Conservation (phyloP, 345 rosid genomes). For the Syzygium aromaticum region DNA sequence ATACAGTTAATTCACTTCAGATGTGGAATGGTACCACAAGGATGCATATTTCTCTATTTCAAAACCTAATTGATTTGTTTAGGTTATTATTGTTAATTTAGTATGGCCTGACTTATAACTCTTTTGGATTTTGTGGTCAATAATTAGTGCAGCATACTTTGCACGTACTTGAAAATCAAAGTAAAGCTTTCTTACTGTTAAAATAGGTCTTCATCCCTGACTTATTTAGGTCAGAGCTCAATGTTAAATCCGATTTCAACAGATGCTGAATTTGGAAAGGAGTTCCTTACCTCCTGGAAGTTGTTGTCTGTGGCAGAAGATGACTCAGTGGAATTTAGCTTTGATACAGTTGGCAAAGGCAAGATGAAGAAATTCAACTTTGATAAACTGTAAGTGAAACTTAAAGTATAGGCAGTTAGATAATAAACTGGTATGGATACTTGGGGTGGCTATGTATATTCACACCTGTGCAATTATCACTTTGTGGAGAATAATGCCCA, state of each 20-base stretch:
- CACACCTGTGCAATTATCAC: neutral
- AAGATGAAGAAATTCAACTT: constrained; percentile 56
- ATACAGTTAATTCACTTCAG: neutral
- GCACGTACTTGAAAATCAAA: neutral
- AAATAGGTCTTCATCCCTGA: neutral
- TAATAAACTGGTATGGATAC: neutral
- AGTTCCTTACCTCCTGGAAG: constrained; percentile 56
- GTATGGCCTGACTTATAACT: neutral
- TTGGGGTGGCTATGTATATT: neutral
- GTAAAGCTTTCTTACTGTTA: neutral
- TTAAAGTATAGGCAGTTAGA: neutral
- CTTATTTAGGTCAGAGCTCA: neutral
- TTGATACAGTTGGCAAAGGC: constrained; percentile 39
- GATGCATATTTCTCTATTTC: neutral
- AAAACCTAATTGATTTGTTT: neutral
- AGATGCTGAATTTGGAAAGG: constrained; percentile 75
- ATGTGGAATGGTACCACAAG: neutral
- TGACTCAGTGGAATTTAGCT: constrained; percentile 64
- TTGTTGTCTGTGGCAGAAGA: constrained; percentile 43
- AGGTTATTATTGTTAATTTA: neutral
- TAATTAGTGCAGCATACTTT: neutral
- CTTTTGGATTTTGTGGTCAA: neutral
- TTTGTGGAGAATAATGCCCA: neutral
- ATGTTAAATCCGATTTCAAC: constrained; percentile 12
- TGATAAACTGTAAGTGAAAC: constrained; percentile 58